Evolutionary conservation across 352 stramenopile species (phyloP), one percentile per base, ranked within the genome.

Genomic region (Lagenidium sp.): DNA sequence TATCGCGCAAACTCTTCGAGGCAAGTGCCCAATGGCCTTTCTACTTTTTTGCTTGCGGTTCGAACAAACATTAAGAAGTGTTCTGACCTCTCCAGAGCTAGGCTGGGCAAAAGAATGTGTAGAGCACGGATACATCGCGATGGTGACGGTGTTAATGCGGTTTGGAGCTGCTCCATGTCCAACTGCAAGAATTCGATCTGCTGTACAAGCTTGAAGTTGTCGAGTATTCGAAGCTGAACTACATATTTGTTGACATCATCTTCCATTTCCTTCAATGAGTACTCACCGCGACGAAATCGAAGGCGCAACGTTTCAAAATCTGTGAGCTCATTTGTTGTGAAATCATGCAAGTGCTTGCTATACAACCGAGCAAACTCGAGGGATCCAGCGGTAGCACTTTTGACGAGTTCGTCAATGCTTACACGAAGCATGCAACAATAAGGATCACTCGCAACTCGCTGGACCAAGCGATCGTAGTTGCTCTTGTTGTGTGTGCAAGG

Each of bases 1-100:
- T 84, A 86, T 13, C 10, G 64, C 19, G 63, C 56, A 38, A 86
- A 84, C 1, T 46, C 40, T 10, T 66, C 53, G 18, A 86, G 23
- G 18, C 64, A 44, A 2, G 37, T 30, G 4, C 36, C 22, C 16
- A 57, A 29, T 0, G 74, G 70, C 22, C 74, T 81, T 36, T 83
- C 60, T 18, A 82, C 76, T 16, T 65, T 78, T 4, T 30, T 44
- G 21, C 56, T 68, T 2, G 68, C 63, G 0, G 30, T 28, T 19
- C 56, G 31, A 23, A 80, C 52, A 41, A 74, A 82, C 0, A 32
- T 38, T 0, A 81, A 54, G 32, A 86, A 82, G 11, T 57, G 16
- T 2, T 67, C 49, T 23, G 70, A 86, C 31, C 57, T 61, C 20
- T 83, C 70, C 19, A 57, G 66, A 16, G 40, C 55, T 0, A 86